Evolutionary conservation across 345 rosid species (phyloP).

Genomic region (Camelina hispida): DNA sequence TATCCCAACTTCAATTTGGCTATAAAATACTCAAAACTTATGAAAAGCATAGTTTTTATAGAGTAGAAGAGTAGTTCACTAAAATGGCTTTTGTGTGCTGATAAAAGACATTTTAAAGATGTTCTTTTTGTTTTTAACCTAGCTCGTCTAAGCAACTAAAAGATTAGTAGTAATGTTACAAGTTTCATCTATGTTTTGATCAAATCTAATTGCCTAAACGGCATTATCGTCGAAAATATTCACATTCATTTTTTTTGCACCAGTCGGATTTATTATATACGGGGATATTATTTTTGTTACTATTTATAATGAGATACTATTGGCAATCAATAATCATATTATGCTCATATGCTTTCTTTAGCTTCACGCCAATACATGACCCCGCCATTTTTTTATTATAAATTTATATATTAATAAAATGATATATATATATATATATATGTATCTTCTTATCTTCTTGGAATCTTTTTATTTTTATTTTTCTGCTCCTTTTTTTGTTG

Average conservation of each 20-base stretch:
- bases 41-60: background rate
- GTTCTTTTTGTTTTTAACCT: slow-evolving; percentile 15
- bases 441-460: slow-evolving; percentile 31
- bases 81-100: slow-evolving; percentile 36
- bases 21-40: background rate
- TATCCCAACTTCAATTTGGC: slow-evolving; percentile 34
- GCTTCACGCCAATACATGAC: slow-evolving; percentile 28
- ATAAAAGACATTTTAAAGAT: slow-evolving; percentile 12
- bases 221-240: background rate
- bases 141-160: background rate
- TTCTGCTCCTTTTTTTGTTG: background rate
- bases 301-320: background rate
- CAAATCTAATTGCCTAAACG: background rate
- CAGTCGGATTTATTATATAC: background rate
- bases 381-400: background rate
- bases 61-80: background rate
- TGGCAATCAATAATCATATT: background rate
- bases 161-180: background rate
- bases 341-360: slow-evolving; percentile 27
- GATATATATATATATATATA: background rate
- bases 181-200: background rate
- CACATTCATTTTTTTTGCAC: too few species aligned
- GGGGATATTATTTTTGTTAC: background rate
- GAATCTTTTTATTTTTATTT: slow-evolving; percentile 13
- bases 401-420: background rate